A percentile compares a stretch with the other conserved stretches of the same genome.
Conservation (phyloP, 192 early-diverging fungal species). For the Kappamyces sp. region DNA sequence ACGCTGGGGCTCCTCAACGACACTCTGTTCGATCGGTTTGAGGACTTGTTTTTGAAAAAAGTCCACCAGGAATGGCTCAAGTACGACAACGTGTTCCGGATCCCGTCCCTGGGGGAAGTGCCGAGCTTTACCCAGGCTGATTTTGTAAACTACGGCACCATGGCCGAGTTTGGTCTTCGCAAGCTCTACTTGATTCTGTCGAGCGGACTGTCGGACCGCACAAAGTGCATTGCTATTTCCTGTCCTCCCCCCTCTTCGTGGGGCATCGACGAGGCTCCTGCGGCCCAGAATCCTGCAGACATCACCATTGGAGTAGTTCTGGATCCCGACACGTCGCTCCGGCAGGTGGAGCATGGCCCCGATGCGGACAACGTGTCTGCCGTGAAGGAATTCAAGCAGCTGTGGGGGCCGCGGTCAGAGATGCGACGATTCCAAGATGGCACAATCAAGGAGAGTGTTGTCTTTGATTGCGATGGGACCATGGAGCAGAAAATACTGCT, state of each 20-base stretch:
- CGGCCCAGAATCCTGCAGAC: neutral
- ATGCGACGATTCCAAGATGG: conserved; percentile 93
- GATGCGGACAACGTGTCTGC: conserved; percentile 58
- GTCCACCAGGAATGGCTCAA: conserved; percentile 56
- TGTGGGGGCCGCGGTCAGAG: conserved; percentile 90
- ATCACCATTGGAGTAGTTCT: conserved; percentile 64
- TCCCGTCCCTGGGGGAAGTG: conserved; percentile 13
- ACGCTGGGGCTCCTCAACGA: conserved; percentile 64
- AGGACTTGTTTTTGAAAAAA: conserved; percentile 68
- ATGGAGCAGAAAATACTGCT: conserved; percentile 64
- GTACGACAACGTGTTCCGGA: conserved; percentile 64
- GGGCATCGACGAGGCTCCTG: conserved; percentile 13
- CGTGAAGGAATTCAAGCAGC: conserved; percentile 58
- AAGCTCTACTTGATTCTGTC: conserved; percentile 31
- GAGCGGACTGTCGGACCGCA: conserved; percentile 33
- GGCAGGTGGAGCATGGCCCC: conserved; percentile 85
- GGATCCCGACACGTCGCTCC: conserved; percentile 55
- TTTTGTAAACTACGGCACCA: conserved; percentile 32
- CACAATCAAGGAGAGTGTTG: conserved; percentile 79
- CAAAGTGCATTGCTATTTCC: conserved; percentile 20
- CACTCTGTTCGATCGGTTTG: conserved; percentile 60
- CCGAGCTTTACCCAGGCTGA: conserved; percentile 25
- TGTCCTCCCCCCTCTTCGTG: conserved; percentile 1
- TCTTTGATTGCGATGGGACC: conserved; percentile 58
- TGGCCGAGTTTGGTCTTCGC: conserved; percentile 24